These are phyloP conservation scores for Diaporthe longicolla DNA, from an alignment of 2,329 filamentous ascomycete species.

Conservation along the genomic window DNA sequence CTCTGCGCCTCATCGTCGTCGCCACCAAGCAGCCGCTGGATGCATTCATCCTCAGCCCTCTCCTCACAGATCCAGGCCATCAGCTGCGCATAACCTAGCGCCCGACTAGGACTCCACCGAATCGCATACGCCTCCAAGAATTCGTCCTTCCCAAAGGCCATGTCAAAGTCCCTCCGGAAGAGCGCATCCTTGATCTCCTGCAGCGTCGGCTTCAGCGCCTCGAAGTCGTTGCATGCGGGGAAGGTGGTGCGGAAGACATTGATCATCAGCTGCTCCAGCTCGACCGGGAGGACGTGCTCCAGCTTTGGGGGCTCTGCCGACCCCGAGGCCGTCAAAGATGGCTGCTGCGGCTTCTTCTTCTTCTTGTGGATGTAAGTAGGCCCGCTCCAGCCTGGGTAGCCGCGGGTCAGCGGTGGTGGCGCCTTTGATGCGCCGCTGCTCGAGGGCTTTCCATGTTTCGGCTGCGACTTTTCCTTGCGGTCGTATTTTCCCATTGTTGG, in stretches of 20 bases:
- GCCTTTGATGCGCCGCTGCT: constrained; percentile 34
- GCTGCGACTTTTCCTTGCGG: constrained; percentile 38
- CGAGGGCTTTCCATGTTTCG: constrained; percentile 33
- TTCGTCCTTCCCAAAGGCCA: constrained; percentile 80
- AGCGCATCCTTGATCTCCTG: constrained; percentile 90
- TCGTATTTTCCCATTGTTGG: constrained; percentile 26
- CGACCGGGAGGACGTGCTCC: constrained; percentile 23
- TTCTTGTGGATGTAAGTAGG: constrained; percentile 35
- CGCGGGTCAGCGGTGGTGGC: constrained; percentile 15
- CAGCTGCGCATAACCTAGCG: constrained; percentile 82
- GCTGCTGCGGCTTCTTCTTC: constrained; percentile 21
- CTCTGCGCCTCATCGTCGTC: constrained; percentile 17
- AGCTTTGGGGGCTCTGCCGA: constrained; percentile 14
- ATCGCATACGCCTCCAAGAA: constrained; percentile 87
- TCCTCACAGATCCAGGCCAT: constrained; percentile 56
- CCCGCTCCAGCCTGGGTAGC: constrained; percentile 35
- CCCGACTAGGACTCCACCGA: constrained; percentile 90
- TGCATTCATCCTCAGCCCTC: constrained; percentile 48
- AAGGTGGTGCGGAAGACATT: constrained; percentile 81
- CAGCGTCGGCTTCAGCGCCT: constrained; percentile 69
- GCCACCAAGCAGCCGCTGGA: constrained; percentile 30
- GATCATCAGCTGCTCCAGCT: constrained; percentile 61
- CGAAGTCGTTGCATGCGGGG: constrained; percentile 60
- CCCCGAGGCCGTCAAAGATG: neutral
- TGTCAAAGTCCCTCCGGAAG: constrained; percentile 86